A percentile compares a stretch with the other conserved stretches of the same genome.
These are phyloP conservation scores for Fusarium nanum DNA, from an alignment of 2,329 filamentous ascomycete genomes.

Conservation along the genomic window DNA sequence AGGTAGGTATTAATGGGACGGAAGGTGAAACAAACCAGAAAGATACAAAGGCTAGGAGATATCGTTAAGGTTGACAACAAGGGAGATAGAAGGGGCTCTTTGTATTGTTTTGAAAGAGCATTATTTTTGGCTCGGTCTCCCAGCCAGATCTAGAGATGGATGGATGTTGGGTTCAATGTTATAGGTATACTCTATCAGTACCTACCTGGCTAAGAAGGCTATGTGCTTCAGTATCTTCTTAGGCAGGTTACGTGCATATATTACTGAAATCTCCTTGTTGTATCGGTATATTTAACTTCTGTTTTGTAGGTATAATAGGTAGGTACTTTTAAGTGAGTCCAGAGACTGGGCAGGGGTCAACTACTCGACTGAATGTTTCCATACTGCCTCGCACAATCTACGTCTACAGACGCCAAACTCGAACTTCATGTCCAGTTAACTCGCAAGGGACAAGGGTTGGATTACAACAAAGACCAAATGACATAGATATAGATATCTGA, in stretches of 20 bases:
- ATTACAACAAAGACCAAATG: neutral
- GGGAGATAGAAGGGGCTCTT: neutral
- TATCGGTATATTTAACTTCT: neutral
- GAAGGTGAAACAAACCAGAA: conserved; percentile 15
- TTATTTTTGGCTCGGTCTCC: neutral
- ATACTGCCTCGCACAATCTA: neutral
- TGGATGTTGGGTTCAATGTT: neutral
- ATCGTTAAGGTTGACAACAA: neutral
- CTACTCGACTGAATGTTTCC: neutral
- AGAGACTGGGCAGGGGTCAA: neutral
- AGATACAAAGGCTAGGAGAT: neutral
- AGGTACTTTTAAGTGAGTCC: neutral
- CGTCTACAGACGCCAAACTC: too few relatives aligned
- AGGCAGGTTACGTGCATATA: neutral
- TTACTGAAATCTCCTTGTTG: neutral
- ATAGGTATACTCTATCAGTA: neutral
- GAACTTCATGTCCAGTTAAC: neutral
- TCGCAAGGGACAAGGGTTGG: neutral
- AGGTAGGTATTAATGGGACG: neutral
- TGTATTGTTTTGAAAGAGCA: neutral
- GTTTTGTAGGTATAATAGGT: neutral
- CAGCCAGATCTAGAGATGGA: neutral
- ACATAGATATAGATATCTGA: neutral
- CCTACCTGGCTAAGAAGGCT: neutral
- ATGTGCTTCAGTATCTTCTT: neutral